Evolutionary conservation across 305 asterid species (phyloP), one percentile per base, ranked within the genome.

Genomic region (Rubia tinctorum): DNA sequence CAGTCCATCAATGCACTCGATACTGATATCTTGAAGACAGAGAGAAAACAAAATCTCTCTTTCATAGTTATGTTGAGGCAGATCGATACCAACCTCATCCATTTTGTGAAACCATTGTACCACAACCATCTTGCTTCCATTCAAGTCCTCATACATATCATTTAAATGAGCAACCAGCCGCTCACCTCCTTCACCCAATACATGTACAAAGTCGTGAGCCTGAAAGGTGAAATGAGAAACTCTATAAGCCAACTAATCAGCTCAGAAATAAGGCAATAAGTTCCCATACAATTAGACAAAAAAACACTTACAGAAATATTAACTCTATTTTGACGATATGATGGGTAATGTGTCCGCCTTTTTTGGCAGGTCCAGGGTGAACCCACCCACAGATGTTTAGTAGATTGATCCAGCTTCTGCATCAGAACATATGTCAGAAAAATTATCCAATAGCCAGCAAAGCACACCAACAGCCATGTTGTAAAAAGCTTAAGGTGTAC

Each of bases 31-130:
- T 91, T 89, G 96, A 85, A 87, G 94, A 84, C 95, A 89, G 71
- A 86, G 93, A 89, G 96, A 89, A 82, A 86, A 89, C 90, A 89
- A 89, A 88, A 93, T 88, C 95, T 93, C 97, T 86, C 87, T 91
- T 93, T 88, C 97, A 88, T 81, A 85, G 88, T 83, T 82, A 49
- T 78, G 82, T 77, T 49, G 89, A 83, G 95, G 89, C 89, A 93
- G 87, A 91, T 77, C 86, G 87, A 85, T 79, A 89, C 90, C 92
- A 93, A 89, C 95, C 88, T 93, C 98, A 74, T 93, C 98, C 84
- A 89, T 83, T 89, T 87, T 91, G 93, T 93, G 96, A 85, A 93
- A 93, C 97, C 97, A 93, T 78, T 84, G 94, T 85, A 93, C 98
- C 89, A 85, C 89, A 79, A 91, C 96, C 92, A 87, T 85, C 88